These are phyloP conservation scores for Talaromyces sp. DNA, from an alignment of 2,329 filamentous ascomycete genomes.

Conservation along the genomic window DNA sequence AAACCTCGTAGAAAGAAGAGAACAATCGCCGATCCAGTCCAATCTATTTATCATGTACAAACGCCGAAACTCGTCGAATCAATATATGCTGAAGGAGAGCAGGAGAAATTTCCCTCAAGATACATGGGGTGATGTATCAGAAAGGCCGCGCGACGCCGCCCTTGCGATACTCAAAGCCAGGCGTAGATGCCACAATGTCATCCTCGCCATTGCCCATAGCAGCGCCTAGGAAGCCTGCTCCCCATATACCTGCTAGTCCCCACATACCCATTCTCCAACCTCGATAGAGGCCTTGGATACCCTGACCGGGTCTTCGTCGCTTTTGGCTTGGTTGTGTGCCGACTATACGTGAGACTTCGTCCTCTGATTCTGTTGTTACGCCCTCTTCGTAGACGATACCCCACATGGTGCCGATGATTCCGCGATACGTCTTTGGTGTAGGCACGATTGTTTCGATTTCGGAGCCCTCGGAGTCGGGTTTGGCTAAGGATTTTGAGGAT, in stretches of 20 bases:
- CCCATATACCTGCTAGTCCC: slow-evolving; percentile 55
- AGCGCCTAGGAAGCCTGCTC: slow-evolving; percentile 44
- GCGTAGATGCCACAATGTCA: slow-evolving; percentile 25
- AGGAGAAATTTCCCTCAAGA: background rate
- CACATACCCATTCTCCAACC: slow-evolving; percentile 57
- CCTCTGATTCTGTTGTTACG: slow-evolving; percentile 39
- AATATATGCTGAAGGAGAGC: slow-evolving; percentile 1
- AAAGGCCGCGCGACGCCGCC: slow-evolving; percentile 10
- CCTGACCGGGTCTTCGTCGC: slow-evolving; percentile 52
- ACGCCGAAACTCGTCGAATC: slow-evolving; percentile 7
- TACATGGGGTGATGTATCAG: background rate
- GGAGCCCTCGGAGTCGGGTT: slow-evolving; percentile 20
- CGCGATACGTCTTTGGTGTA: slow-evolving; percentile 70
- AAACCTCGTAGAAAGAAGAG: background rate
- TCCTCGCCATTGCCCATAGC: slow-evolving; percentile 36
- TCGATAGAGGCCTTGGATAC: slow-evolving; percentile 54
- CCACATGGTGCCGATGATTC: slow-evolving; percentile 90
- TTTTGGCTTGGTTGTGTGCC: slow-evolving; percentile 29
- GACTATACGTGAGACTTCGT: slow-evolving; percentile 36
- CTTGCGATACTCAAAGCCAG: slow-evolving; percentile 19
- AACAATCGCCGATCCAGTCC: slow-evolving; percentile 1
- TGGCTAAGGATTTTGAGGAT: slow-evolving; percentile 11
- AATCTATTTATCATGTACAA: slow-evolving; percentile 15
- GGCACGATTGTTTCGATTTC: slow-evolving; percentile 71
- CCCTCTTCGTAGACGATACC: slow-evolving; percentile 82